Conservation (phyloP, 1,139 yeast genomes). For the Hyphopichia pseudoburtonii region DNA sequence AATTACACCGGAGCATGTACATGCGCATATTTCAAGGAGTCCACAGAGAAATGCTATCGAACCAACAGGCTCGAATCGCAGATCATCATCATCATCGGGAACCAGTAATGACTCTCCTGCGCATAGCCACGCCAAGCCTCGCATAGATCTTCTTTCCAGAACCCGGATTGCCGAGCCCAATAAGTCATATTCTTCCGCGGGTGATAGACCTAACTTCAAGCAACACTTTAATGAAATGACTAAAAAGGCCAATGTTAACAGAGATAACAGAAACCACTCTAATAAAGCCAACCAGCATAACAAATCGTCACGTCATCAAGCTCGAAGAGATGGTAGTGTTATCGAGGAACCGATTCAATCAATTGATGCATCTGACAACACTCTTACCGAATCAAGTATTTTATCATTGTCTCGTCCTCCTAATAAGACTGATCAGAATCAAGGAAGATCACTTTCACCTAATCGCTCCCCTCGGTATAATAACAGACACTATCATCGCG, state of each 20-base stretch:
- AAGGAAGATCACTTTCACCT: neutral
- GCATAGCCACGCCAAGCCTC: neutral
- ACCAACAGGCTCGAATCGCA: neutral
- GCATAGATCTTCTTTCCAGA: slow-evolving; percentile 2
- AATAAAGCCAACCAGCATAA: neutral
- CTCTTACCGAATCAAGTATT: neutral
- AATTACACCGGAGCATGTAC: too few species aligned
- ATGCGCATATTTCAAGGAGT: neutral
- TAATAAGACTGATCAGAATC: neutral
- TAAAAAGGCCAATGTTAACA: slow-evolving; percentile 2
- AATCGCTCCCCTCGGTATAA: neutral
- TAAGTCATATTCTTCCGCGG: slow-evolving; percentile 1
- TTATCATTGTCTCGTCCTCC: neutral
- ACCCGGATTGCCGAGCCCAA: slow-evolving; percentile 2
- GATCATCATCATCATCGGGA: too few species aligned
- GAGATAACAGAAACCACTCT: neutral
- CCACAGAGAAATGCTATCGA: neutral
- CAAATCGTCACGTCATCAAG: neutral
- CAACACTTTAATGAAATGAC: slow-evolving; percentile 29
- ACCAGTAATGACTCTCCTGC: neutral
- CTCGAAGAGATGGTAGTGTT: neutral
- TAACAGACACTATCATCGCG: neutral
- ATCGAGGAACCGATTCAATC: too few species aligned
- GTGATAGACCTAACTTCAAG: slow-evolving; percentile 33
- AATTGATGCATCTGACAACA: neutral